A percentile compares a stretch with the other conserved stretches of the same genome.
Conservation (phyloP, 495 filamentous ascomycete species). For the Aspergillus haitiensis region DNA sequence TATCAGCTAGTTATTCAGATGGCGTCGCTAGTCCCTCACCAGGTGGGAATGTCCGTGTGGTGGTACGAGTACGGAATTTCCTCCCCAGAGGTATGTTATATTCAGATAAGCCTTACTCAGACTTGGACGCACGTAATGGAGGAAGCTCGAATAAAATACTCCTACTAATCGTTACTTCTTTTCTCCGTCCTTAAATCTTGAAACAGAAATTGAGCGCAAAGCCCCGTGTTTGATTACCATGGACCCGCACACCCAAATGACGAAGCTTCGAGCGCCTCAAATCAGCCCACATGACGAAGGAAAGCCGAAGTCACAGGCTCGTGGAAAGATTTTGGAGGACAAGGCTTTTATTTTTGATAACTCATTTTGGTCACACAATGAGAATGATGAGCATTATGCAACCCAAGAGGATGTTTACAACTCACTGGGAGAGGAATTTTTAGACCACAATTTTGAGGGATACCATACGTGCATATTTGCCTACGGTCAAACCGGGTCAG, state of each 20-base stretch:
- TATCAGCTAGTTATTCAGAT: slow-evolving; percentile 35
- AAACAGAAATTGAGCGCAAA: slow-evolving; percentile 71
- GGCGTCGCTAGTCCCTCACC: slow-evolving; percentile 38
- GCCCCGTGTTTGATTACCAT: slow-evolving; percentile 86
- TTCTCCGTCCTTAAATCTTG: slow-evolving; percentile 1
- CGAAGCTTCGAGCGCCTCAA: slow-evolving; percentile 64
- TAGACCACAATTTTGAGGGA: slow-evolving; percentile 99
- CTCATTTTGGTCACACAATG: slow-evolving; percentile 92
- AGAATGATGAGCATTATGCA: slow-evolving; percentile 71
- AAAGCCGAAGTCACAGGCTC: slow-evolving; percentile 65
- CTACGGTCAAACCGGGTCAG: slow-evolving; percentile 96
- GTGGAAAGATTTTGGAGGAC: slow-evolving; percentile 75
- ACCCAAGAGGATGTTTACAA: slow-evolving; percentile 94
- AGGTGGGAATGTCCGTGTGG: slow-evolving; percentile 90
- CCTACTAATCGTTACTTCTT: background rate
- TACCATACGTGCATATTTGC: slow-evolving; percentile 99
- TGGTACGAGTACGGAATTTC: slow-evolving; percentile 89
- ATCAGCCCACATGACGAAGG: slow-evolving; percentile 63
- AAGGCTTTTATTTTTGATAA: slow-evolving; percentile 96
- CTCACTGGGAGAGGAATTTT: slow-evolving; percentile 89
- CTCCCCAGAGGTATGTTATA: slow-evolving; percentile 72
- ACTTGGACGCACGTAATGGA: background rate
- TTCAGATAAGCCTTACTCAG: background rate
- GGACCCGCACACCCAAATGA: slow-evolving; percentile 81
- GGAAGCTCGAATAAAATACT: background rate